Base-by-base conservation (phyloP, 1,139 yeast species). In the Meyerozyma smithsonii region DNA sequence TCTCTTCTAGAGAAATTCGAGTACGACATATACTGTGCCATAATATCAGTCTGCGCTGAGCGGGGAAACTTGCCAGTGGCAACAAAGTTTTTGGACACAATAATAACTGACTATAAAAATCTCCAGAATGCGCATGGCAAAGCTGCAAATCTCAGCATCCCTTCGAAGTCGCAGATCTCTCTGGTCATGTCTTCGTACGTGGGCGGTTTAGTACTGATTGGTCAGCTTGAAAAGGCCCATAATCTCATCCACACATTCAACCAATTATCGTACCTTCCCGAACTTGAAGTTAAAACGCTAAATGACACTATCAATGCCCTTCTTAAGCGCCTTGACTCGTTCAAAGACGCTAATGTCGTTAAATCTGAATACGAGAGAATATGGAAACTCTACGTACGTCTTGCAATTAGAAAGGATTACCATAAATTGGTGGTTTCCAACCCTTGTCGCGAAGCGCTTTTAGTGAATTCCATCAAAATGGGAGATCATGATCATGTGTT, bases 41-140 rank as follows among this genome's bases (percentile, higher is more conserved):
- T 80, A 44, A 65, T 82, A 28, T 67, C 77, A 33, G 66, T 81
- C 1, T 62, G 82, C 41, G 66, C 79, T 7, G 61, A 63, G 42
- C 74, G 76, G 36, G 72, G 71, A 35, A 75, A 79, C 47, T 48
- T 69, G 32, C 62, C 66, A 4, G 50, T 70, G 28, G 81, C 88
- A 1, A 70, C 82, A 0, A 68, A 72, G 46, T 71, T 81, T 41
- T 61, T 84, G 50, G 85, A 82, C 43, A 58, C 61, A 16, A 61
- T 71, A 12, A 55, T 70, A 36, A 36, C 54, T 0, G 66, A 66
- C 36, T 68, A 55, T 48, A 63, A 60, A 44, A 37, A 42, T 2
- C 42, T 54, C 4, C 28, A 28, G 14, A 39, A 39, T 11, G 42
- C 41, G 14, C 43, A 44, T n/a, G 40, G 33, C 5, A 47, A 35